These are phyloP conservation scores for Neltuma alba DNA, from an alignment of 306 rosid species.

Conservation along the genomic window DNA sequence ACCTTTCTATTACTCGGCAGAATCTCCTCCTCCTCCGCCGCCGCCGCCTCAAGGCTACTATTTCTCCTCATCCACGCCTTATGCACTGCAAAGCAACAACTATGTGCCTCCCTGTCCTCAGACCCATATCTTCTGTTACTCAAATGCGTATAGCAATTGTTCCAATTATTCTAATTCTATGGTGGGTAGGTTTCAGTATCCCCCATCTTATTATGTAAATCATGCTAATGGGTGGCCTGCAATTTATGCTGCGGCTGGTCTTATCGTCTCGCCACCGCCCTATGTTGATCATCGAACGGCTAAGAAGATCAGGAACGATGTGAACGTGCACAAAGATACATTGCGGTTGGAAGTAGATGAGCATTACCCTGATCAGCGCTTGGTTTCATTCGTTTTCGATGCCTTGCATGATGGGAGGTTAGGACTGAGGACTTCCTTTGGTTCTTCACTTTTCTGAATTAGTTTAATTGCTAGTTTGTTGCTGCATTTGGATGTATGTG, in stretches of 20 bases:
- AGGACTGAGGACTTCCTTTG: constrained; percentile 6
- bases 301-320: constrained; percentile 84
- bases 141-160: constrained; percentile 48
- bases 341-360: constrained; percentile 63
- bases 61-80: constrained; percentile 37
- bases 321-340: constrained; percentile 78
- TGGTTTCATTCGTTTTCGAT: constrained; percentile 83
- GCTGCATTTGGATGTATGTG: not conserved
- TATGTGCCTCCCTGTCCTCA: constrained; percentile 45
- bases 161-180: constrained; percentile 45
- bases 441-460: not conserved
- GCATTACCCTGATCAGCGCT: constrained; percentile 68
- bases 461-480: not conserved
- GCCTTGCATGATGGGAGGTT: constrained; percentile 82
- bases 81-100: constrained; percentile 30
- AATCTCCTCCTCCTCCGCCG: constrained; percentile 45
- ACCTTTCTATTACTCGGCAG: constrained; percentile 49
- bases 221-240: constrained; percentile 59
- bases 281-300: constrained; percentile 77
- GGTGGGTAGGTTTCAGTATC: constrained; percentile 46
- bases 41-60: constrained; percentile 50
- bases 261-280: constrained; percentile 47
- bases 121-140: constrained; percentile 51
- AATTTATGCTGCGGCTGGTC: constrained; percentile 40
- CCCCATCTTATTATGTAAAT: constrained; percentile 47